Evolutionary conservation across 2,329 filamentous ascomycete species (phyloP).

Genomic region (Monilinia aucupariae): DNA sequence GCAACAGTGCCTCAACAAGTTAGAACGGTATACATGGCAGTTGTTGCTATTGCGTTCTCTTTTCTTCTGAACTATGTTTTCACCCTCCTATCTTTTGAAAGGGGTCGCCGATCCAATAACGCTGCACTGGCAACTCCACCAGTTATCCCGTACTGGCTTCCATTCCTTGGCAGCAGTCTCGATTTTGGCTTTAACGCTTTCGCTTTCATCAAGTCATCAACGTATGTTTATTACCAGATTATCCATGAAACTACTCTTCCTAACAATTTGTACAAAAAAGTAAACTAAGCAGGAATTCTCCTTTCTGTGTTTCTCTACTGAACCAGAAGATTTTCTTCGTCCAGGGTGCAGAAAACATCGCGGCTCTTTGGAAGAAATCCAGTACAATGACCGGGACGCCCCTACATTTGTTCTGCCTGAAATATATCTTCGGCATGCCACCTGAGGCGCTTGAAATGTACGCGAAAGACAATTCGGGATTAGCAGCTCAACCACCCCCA

Average conservation of each 20-base stretch:
- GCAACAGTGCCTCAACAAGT: too few relatives aligned
- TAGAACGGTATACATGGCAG: too few relatives aligned
- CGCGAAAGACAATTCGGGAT: background rate
- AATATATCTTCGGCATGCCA: background rate
- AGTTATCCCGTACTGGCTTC: background rate
- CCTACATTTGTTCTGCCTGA: background rate
- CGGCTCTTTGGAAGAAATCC: background rate
- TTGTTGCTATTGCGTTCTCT: background rate
- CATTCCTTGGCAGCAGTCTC: background rate
- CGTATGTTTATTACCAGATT: background rate
- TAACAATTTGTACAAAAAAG: background rate
- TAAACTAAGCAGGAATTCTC: background rate
- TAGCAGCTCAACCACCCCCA: background rate
- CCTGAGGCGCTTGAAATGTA: background rate
- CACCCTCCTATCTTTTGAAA: background rate
- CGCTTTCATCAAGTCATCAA: background rate
- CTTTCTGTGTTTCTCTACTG: background rate
- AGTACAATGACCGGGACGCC: background rate
- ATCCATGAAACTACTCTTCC: background rate
- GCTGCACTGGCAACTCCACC: background rate
- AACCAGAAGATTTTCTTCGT: background rate
- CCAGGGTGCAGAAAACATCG: background rate
- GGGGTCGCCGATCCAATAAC: background rate
- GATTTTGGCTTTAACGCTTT: background rate
- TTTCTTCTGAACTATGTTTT: background rate